phyloP scores from a whole-genome alignment of 495 filamentous ascomycete genomes.

The Evernia prunastri region DNA sequence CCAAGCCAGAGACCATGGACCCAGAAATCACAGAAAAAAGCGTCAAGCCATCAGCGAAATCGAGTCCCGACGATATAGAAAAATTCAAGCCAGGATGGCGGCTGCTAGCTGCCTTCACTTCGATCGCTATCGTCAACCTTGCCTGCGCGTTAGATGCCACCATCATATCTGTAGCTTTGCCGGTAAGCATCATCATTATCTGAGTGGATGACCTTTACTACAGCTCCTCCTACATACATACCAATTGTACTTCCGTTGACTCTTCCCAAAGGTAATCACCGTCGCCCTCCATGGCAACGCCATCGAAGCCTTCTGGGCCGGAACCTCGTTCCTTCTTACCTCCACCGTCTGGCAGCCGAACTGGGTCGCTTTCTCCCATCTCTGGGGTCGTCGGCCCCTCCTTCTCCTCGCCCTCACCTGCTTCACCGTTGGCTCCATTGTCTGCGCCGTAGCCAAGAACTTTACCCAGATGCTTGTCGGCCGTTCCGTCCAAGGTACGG shows the following conservation, averaged over 20 bases:
- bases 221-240: no score
- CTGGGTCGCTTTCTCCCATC: constrained; percentile 40
- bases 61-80: background rate
- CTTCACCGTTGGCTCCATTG: constrained; percentile 26
- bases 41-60: background rate
- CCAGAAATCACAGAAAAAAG: background rate
- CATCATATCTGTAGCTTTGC: constrained; percentile 52
- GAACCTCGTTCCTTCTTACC: constrained; percentile 50
- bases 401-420: constrained; percentile 14
- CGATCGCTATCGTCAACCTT: constrained; percentile 45
- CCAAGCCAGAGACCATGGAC: background rate
- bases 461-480: constrained; percentile 29
- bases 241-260: no score
- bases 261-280: constrained; percentile 5
- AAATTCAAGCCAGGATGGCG: constrained; percentile 35
- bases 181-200: constrained; percentile 33
- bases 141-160: constrained; percentile 54
- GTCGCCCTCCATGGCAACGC: constrained; percentile 11
- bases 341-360: constrained; percentile 31
- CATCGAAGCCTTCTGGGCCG: constrained; percentile 51
- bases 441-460: constrained; percentile 21
- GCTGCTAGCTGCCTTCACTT: constrained; percentile 36
- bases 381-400: constrained; percentile 42
- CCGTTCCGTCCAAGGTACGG: constrained; percentile 35
- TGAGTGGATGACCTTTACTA: no score